Evolutionary conservation across 176 grass and related monocot genomes (phyloP).

Genomic region (Neostapfia colusana): DNA sequence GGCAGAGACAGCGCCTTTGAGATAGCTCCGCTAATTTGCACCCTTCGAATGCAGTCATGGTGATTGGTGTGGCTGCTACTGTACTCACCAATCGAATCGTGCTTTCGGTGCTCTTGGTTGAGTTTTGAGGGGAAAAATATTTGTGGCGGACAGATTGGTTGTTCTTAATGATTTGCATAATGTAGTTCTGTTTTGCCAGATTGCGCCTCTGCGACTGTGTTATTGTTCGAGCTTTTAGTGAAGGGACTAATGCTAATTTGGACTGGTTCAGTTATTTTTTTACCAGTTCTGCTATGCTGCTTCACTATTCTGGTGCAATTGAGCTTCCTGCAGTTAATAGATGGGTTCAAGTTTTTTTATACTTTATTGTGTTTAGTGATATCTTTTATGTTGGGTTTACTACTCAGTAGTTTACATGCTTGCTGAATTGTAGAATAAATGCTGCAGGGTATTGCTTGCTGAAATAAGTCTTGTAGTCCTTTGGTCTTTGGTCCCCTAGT

Average conservation of each 20-base stretch:
- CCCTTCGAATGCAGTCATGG: neutral
- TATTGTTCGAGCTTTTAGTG: neutral
- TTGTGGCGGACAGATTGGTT: neutral
- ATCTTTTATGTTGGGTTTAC: neutral
- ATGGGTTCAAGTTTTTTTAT: slow-evolving; percentile 13
- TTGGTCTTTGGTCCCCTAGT: too few species aligned
- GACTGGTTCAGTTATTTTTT: neutral
- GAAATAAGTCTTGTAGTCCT: too few species aligned
- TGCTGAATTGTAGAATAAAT: slow-evolving; percentile 25
- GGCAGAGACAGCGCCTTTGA: neutral
- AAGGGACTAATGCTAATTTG: neutral
- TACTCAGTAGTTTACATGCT: neutral
- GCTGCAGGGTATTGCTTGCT: neutral
- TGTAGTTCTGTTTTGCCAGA: neutral
- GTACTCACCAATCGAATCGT: slow-evolving; percentile 3
- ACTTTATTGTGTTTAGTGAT: neutral
- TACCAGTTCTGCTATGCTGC: neutral
- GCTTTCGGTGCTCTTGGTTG: neutral
- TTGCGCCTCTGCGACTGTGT: slow-evolving; percentile 9
- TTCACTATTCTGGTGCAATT: neutral
- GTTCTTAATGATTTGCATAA: neutral
- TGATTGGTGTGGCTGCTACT: neutral
- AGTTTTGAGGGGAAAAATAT: neutral
- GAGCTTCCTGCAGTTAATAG: neutral
- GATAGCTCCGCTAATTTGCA: neutral